phyloP scores from a whole-genome alignment of 371 early-diverging fungal species.

The Blastocladiella emersonii region DNA sequence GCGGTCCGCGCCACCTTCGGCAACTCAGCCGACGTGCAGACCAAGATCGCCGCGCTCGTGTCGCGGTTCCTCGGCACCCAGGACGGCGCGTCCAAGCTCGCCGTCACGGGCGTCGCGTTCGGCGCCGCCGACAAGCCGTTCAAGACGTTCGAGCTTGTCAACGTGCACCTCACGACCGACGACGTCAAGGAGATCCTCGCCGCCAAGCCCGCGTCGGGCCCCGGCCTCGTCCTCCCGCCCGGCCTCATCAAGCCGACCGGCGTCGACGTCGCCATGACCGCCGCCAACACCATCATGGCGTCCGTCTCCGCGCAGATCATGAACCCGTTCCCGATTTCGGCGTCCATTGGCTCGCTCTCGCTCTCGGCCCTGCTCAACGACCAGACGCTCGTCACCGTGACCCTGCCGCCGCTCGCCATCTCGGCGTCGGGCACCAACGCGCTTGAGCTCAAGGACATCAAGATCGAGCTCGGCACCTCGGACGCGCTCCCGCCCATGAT shows the following conservation, averaged over 20 bases:
- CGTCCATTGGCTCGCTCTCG: conserved; percentile 4
- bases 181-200: conserved; percentile 1
- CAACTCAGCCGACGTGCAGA: neutral
- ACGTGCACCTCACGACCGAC: conserved; percentile 2
- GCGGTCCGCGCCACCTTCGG: neutral
- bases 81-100: conserved; percentile 3
- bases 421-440: neutral
- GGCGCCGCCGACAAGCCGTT: neutral
- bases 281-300: neutral
- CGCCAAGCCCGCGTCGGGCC: neutral
- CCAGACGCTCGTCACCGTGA: neutral
- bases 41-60: conserved; percentile 1
- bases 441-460: conserved; percentile 1
- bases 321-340: conserved; percentile 5
- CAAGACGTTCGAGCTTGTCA: neutral
- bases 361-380: conserved; percentile 4
- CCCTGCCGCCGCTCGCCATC: neutral
- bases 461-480: conserved; percentile 3
- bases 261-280: conserved; percentile 2
- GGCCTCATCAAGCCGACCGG: conserved; percentile 3
- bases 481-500: neutral
- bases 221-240: neutral
- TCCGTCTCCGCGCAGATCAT: neutral
- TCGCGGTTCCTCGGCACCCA: neutral
- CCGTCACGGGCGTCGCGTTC: neutral